Percentiles rank a stretch among this genome's conserved stretches.
phyloP scores from a whole-genome alignment of 331 rosid genomes.

The Rosa hybrid region DNA sequence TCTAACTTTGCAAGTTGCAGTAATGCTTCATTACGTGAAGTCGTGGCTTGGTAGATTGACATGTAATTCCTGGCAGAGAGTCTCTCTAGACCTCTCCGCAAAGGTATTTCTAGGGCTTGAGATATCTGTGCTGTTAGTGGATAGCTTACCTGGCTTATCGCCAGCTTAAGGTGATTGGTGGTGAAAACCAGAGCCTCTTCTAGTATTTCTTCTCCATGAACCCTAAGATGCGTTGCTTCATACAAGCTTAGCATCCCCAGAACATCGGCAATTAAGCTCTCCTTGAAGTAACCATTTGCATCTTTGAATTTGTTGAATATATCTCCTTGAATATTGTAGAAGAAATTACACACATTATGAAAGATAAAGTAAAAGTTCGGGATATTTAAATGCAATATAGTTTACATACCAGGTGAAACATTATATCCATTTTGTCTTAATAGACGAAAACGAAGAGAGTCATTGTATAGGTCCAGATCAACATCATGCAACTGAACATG shows the following conservation, averaged over 20 bases:
- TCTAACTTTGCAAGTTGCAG: neutral
- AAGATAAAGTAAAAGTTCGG: neutral
- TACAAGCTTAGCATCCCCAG: slow-evolving; percentile 26
- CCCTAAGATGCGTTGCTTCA: slow-evolving; percentile 18
- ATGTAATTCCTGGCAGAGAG: neutral
- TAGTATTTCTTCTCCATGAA: slow-evolving; percentile 19
- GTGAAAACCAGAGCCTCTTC: slow-evolving; percentile 26
- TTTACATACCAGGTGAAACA: neutral
- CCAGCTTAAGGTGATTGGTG: slow-evolving; percentile 5
- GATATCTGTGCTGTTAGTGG: neutral
- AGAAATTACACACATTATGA: neutral
- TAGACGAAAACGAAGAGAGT: neutral
- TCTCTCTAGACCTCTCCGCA: neutral
- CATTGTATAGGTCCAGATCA: neutral
- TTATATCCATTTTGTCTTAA: neutral
- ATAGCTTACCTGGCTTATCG: neutral
- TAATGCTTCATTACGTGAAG: neutral
- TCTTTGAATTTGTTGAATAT: slow-evolving; percentile 17
- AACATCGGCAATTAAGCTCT: neutral
- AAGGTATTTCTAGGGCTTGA: neutral
- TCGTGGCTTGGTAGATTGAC: neutral
- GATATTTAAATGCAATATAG: neutral
- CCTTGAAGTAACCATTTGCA: neutral
- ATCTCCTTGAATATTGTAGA: slow-evolving; percentile 3
- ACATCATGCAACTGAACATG: neutral